Evolutionary conservation across 2,329 filamentous ascomycete species (phyloP).

Genomic region (Pezizomycotina sp.): DNA sequence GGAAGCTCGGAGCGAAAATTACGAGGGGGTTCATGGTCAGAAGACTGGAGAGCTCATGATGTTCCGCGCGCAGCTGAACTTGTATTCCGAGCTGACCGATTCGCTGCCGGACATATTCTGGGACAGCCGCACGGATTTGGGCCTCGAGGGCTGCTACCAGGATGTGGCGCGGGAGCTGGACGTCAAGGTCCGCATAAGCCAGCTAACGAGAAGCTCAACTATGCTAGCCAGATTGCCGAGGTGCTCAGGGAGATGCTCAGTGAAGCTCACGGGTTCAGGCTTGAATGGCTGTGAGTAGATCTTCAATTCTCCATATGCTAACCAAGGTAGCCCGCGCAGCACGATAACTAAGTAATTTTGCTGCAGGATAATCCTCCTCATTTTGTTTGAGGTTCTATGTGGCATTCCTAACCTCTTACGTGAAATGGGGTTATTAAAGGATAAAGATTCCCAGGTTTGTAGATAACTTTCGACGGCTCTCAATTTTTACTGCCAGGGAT

Average conservation of each 20-base stretch:
- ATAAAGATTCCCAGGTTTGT: too few relatives aligned
- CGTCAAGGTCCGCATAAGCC: slow-evolving; percentile 76
- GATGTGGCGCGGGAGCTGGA: slow-evolving; percentile 80
- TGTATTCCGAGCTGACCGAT: slow-evolving; percentile 93
- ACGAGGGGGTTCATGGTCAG: slow-evolving; percentile 62
- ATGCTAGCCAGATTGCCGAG: slow-evolving; percentile 84
- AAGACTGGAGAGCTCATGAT: slow-evolving; percentile 87
- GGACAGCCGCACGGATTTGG: slow-evolving; percentile 77
- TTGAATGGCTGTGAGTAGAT: slow-evolving; percentile 57
- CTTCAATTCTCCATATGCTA: background rate
- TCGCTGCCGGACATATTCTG: slow-evolving; percentile 91
- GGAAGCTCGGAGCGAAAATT: slow-evolving; percentile 37
- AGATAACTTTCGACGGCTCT: too few relatives aligned
- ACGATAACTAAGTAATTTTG: too few relatives aligned
- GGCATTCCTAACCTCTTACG: too few relatives aligned
- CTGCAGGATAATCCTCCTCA: too few relatives aligned
- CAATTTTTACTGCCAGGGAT: too few relatives aligned
- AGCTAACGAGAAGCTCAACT: slow-evolving; percentile 96
- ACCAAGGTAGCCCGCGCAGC: too few relatives aligned
- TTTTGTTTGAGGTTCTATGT: too few relatives aligned
- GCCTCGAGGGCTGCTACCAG: slow-evolving; percentile 87
- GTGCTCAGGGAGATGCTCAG: slow-evolving; percentile 76
- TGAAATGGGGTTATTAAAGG: too few relatives aligned
- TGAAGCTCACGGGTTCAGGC: slow-evolving; percentile 70
- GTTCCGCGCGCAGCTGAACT: slow-evolving; percentile 80